These are phyloP conservation scores for Vaccinium vitisidaea DNA, from an alignment of 148 eudicot species.

Conservation along the genomic window DNA sequence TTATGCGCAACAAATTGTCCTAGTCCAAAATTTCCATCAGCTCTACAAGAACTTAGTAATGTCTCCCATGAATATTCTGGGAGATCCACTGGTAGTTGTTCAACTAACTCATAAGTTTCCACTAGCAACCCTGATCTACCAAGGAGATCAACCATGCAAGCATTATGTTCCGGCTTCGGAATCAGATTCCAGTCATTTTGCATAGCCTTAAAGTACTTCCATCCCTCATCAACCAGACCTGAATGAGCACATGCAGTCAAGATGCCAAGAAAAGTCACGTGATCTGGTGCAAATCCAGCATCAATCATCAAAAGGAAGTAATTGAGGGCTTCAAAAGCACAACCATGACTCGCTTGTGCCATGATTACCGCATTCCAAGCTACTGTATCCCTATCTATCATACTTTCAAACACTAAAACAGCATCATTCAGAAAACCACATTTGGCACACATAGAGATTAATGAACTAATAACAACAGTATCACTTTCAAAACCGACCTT, in stretches of 20 bases:
- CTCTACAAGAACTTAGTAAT: slow-evolving; percentile 47
- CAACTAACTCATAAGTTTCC: slow-evolving; percentile 50
- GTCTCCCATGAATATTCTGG: slow-evolving; percentile 50
- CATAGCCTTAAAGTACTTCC: slow-evolving; percentile 43
- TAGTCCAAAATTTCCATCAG: slow-evolving; percentile 42
- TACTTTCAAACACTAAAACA: slow-evolving; percentile 31
- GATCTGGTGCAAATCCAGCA: slow-evolving; percentile 40
- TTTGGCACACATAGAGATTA: slow-evolving; percentile 61
- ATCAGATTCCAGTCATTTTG: slow-evolving; percentile 37
- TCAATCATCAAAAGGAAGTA: slow-evolving; percentile 43
- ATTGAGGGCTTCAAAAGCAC: slow-evolving; percentile 33
- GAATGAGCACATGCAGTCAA: slow-evolving; percentile 58
- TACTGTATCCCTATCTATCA: slow-evolving; percentile 37
- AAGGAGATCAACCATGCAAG: slow-evolving; percentile 56
- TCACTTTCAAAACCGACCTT: slow-evolving; percentile 37
- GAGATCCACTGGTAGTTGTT: slow-evolving; percentile 32
- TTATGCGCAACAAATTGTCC: slow-evolving; percentile 36
- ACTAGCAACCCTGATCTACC: slow-evolving; percentile 49
- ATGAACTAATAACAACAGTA: slow-evolving; percentile 35
- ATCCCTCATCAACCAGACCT: slow-evolving; percentile 44
- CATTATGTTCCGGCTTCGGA: slow-evolving; percentile 48
- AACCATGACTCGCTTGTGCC: slow-evolving; percentile 54
- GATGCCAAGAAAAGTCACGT: slow-evolving; percentile 44
- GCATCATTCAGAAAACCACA: slow-evolving; percentile 46
- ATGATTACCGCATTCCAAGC: slow-evolving; percentile 55